Conservation (phyloP, 805 yeast genomes). For the Yamadazyma nakazawae region DNA sequence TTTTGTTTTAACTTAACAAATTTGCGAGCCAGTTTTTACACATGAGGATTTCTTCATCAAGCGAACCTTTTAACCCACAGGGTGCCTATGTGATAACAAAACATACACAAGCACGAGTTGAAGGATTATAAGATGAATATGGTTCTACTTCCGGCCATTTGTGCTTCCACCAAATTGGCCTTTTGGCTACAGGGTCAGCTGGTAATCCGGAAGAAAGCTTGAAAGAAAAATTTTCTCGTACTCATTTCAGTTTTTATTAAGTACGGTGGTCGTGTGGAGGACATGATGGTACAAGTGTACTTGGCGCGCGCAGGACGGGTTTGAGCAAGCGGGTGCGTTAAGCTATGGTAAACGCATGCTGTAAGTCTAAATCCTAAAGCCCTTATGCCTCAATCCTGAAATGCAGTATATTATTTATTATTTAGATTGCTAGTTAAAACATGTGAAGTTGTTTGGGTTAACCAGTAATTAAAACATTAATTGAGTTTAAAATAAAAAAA, state of each 20-base stretch:
- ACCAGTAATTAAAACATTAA: no score
- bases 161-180: conserved; percentile 40
- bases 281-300: no score
- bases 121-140: conserved; percentile 36
- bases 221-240: neutral
- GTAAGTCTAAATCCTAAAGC: no score
- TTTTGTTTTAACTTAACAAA: neutral
- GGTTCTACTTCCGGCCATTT: conserved; percentile 49
- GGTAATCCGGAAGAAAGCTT: conserved; percentile 45
- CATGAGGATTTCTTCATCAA: conserved; percentile 35
- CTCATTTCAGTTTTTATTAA: neutral
- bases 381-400: no score
- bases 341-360: no score
- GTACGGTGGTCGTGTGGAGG: neutral
- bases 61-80: conserved; percentile 34
- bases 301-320: no score
- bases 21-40: neutral
- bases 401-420: no score
- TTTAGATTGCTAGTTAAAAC: no score
- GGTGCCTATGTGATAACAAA: neutral
- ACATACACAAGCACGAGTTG: neutral
- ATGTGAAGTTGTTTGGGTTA: no score
- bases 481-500: no score
- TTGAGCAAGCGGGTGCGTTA: no score
- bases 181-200: conserved; percentile 35